Conservation (phyloP, 2,329 filamentous ascomycete species). For the Neofusicoccum sp. region DNA sequence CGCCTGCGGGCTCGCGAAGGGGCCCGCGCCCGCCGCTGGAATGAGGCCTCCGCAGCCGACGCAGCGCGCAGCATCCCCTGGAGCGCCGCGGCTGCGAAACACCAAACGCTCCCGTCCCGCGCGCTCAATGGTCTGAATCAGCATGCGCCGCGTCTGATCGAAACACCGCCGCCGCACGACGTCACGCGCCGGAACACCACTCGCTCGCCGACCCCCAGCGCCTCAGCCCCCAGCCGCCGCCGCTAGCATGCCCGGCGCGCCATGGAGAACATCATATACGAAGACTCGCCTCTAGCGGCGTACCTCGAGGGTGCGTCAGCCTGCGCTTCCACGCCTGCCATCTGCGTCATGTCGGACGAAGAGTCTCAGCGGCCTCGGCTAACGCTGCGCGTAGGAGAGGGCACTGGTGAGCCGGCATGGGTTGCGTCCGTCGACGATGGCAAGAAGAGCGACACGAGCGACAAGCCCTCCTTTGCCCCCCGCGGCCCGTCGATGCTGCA, state of each 20-base stretch:
- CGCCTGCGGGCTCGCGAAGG: constrained; percentile 5
- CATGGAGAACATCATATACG: constrained; percentile 87
- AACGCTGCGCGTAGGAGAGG: constrained; percentile 32
- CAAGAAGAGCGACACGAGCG: not conserved
- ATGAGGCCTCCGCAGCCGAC: constrained; percentile 4
- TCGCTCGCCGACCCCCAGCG: not conserved
- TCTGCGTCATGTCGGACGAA: constrained; percentile 19
- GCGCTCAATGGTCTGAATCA: constrained; percentile 4
- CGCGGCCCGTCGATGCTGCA: constrained; percentile 50
- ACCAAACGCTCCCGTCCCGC: not conserved
- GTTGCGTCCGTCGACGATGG: constrained; percentile 12
- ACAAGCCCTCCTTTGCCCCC: constrained; percentile 47
- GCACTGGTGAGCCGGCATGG: constrained; percentile 26
- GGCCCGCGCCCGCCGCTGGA: constrained; percentile 1
- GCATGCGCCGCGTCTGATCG: constrained; percentile 14
- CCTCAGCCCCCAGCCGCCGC: constrained; percentile 1
- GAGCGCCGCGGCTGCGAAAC: constrained; percentile 1
- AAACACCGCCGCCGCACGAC: constrained; percentile 13
- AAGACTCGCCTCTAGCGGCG: constrained; percentile 82
- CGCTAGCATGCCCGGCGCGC: constrained; percentile 22
- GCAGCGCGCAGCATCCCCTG: not conserved
- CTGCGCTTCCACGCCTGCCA: constrained; percentile 15
- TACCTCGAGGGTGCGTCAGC: constrained; percentile 75
- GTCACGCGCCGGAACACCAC: constrained; percentile 8
- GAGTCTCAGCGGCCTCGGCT: constrained; percentile 21